phyloP scores from a whole-genome alignment of 106 monocot genomes.

The Alisma plantagoaquatica region DNA sequence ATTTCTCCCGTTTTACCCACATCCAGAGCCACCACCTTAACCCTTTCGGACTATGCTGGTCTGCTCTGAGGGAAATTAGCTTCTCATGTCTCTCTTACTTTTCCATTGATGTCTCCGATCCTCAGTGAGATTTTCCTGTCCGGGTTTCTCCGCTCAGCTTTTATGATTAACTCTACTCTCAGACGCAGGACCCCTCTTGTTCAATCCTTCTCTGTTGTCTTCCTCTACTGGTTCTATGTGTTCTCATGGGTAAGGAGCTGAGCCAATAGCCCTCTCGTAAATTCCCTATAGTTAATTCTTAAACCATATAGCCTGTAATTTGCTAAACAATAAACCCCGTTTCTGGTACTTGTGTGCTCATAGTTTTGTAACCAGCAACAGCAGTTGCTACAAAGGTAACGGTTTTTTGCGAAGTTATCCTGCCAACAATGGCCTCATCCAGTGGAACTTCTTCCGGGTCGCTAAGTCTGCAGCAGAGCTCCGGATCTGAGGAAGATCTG shows the following conservation, averaged over 20 bases:
- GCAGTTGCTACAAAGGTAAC: background rate
- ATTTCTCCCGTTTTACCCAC: too few relatives aligned
- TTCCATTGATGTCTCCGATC: constrained; percentile 45
- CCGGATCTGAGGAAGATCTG: constrained; percentile 19
- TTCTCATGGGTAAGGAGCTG: constrained; percentile 36
- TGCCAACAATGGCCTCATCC: constrained; percentile 17
- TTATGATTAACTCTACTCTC: constrained; percentile 62
- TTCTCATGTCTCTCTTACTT: background rate
- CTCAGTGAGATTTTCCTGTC: constrained; percentile 50
- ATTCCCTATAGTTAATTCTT: background rate
- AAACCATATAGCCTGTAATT: constrained; percentile 4
- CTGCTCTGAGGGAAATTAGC: too few relatives aligned
- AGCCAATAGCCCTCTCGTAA: background rate
- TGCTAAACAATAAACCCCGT: background rate
- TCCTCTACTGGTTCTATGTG: constrained; percentile 89
- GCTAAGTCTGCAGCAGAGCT: constrained; percentile 7
- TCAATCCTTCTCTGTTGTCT: constrained; percentile 74
- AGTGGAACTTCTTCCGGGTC: constrained; percentile 28
- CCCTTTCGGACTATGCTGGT: too few relatives aligned
- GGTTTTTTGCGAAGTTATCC: background rate
- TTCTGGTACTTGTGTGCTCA: background rate
- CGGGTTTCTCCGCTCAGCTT: constrained; percentile 12
- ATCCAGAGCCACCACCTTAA: too few relatives aligned
- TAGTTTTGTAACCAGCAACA: background rate
- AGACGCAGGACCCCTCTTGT: constrained; percentile 42